Evolutionary conservation across 2,329 filamentous ascomycete genomes (phyloP).

Genomic region (Acrodontium crateriforme): DNA sequence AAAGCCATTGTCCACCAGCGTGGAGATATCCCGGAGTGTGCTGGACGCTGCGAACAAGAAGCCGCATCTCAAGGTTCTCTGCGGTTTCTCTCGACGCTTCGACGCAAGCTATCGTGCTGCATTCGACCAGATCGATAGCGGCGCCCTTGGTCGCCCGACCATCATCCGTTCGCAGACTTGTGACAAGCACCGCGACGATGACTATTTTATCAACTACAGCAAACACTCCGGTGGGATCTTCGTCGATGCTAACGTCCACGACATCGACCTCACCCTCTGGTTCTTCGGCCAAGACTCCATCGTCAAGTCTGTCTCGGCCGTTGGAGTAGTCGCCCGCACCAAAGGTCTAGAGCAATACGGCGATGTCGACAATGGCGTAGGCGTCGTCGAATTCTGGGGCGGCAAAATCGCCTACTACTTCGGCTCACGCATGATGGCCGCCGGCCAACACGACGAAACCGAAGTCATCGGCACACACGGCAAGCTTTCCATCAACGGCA

Average conservation of each 20-base stretch:
- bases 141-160: slow-evolving; percentile 45
- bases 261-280: slow-evolving; percentile 53
- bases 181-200: slow-evolving; percentile 50
- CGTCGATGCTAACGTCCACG: slow-evolving; percentile 58
- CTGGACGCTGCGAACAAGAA: slow-evolving; percentile 41
- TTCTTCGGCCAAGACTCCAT: slow-evolving; percentile 43
- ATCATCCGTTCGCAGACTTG: slow-evolving; percentile 53
- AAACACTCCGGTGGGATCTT: slow-evolving; percentile 54
- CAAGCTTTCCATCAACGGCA: slow-evolving; percentile 47
- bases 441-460: slow-evolving; percentile 52
- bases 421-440: slow-evolving; percentile 51
- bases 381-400: slow-evolving; percentile 51
- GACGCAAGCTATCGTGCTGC: slow-evolving; percentile 52
- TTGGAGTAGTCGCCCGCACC: slow-evolving; percentile 46
- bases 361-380: slow-evolving; percentile 50
- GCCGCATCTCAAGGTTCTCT: slow-evolving; percentile 51
- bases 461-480: slow-evolving; percentile 55
- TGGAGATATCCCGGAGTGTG: slow-evolving; percentile 46
- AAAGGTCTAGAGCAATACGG: slow-evolving; percentile 43
- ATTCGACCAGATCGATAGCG: slow-evolving; percentile 36
- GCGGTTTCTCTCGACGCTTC: slow-evolving; percentile 53
- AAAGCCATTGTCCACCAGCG: slow-evolving; percentile 45
- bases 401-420: slow-evolving; percentile 53
- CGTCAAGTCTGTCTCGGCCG: slow-evolving; percentile 42
- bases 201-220: slow-evolving; percentile 56